phyloP scores from a whole-genome alignment of 129 eudicot genomes.

The Flaveria linearis region DNA sequence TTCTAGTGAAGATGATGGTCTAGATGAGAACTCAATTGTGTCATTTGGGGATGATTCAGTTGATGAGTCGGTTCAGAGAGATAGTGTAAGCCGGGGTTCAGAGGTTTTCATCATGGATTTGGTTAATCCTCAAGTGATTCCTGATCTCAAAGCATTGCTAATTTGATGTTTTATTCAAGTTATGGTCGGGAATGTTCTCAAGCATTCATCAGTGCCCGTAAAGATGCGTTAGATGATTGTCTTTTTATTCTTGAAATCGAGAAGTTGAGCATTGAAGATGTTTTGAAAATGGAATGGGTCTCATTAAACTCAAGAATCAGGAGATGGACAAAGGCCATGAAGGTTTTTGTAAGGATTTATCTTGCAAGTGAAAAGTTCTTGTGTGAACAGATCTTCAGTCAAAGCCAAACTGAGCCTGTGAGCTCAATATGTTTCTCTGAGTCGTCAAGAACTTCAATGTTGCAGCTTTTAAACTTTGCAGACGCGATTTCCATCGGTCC shows the following conservation, averaged over 20 bases:
- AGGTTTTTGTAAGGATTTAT: conserved; percentile 69
- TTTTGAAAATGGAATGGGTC: conserved; percentile 87
- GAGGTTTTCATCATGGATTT: conserved; percentile 72
- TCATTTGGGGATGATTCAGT: conserved; percentile 77
- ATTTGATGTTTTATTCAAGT: conserved; percentile 69
- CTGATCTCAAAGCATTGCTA: conserved; percentile 71
- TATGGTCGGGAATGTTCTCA: conserved; percentile 83
- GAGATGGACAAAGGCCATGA: conserved; percentile 78
- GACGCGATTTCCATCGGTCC: conserved; percentile 90
- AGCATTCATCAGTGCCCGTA: conserved; percentile 60
- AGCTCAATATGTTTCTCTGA: conserved; percentile 64
- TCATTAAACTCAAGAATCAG: conserved; percentile 67
- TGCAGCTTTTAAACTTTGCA: conserved; percentile 80
- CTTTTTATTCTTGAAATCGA: conserved; percentile 78
- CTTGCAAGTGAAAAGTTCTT: conserved; percentile 74
- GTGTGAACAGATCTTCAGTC: conserved; percentile 71
- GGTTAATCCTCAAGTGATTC: conserved; percentile 63
- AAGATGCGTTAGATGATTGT: conserved; percentile 78
- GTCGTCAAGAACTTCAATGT: conserved; percentile 63
- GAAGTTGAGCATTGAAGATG: conserved; percentile 80
- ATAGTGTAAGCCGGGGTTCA: conserved; percentile 61
- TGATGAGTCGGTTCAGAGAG: conserved; percentile 68
- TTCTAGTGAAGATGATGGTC: conserved; percentile 74
- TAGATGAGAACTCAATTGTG: conserved; percentile 53
- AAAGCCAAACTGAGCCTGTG: conserved; percentile 45